These are phyloP conservation scores for Tulasnella sp. DNA, from an alignment of 768 basidiomycete genomes.

Conservation along the genomic window DNA sequence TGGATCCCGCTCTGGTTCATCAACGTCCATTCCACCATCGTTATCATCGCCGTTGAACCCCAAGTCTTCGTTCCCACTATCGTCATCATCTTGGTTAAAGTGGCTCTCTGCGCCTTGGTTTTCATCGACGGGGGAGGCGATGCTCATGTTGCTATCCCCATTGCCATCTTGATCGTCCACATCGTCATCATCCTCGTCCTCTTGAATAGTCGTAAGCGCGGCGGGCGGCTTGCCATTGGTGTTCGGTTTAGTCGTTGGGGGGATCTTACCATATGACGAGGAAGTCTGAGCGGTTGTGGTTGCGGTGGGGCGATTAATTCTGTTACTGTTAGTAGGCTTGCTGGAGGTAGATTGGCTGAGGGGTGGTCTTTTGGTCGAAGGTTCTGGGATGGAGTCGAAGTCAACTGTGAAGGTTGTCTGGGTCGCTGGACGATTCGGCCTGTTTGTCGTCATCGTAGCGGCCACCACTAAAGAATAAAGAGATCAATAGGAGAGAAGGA, in stretches of 20 bases:
- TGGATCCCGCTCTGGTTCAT: slow-evolving; percentile 28
- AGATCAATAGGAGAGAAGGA: not conserved
- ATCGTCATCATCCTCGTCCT: slow-evolving; percentile 18
- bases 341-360: slow-evolving; percentile 5
- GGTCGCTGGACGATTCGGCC: slow-evolving; percentile 15
- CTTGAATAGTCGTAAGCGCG: not conserved
- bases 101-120: not conserved
- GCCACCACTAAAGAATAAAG: not conserved
- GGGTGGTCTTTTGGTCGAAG: not conserved
- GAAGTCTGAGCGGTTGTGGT: not conserved
- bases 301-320: not conserved
- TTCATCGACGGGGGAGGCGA: slow-evolving; percentile 13
- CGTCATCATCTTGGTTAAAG: slow-evolving; percentile 26
- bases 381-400: slow-evolving; percentile 32
- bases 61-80: slow-evolving; percentile 29
- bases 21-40: slow-evolving; percentile 17
- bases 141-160: slow-evolving; percentile 28
- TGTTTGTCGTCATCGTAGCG: not conserved
- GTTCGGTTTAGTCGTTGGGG: not conserved
- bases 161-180: slow-evolving; percentile 20
- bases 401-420: not conserved
- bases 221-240: not conserved
- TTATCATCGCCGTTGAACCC: slow-evolving; percentile 19
- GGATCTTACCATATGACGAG: not conserved
- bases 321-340: not conserved